Conservation (phyloP, 2,329 filamentous ascomycete species). For the Colletotrichum salicis region DNA sequence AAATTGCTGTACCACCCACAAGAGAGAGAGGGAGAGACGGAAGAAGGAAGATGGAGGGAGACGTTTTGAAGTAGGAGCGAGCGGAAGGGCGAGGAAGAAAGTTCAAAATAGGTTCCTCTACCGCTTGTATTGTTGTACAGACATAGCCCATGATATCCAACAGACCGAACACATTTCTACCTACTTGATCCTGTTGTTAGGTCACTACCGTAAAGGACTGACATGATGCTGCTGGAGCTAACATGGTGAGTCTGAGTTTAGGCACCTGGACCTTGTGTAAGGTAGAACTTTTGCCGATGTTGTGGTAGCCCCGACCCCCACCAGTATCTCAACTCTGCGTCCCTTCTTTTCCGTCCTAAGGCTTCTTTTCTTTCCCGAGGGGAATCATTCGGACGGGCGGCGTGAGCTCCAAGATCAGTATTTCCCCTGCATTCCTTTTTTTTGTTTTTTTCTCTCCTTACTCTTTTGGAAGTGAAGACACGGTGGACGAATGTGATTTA, state of each 20-base stretch:
- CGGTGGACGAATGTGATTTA: not conserved
- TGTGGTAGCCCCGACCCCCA: no score
- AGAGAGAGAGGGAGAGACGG: not conserved
- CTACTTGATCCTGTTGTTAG: not conserved
- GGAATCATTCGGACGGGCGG: no score
- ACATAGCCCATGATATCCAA: constrained; percentile 35
- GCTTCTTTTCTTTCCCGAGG: no score
- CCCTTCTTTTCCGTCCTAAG: no score
- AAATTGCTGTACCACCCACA: constrained; percentile 13
- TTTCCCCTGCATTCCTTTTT: no score
- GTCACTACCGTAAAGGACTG: not conserved
- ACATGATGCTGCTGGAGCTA: not conserved
- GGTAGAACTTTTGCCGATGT: no score
- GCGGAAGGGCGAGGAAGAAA: not conserved
- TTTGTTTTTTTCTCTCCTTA: no score
- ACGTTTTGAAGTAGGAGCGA: constrained; percentile 20
- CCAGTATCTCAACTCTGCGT: no score
- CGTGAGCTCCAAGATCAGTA: no score
- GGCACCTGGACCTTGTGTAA: no score
- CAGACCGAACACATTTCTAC: constrained; percentile 27
- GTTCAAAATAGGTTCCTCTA: constrained; percentile 17
- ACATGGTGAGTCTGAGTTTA: no score
- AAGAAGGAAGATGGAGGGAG: constrained; percentile 1
- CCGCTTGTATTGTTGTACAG: constrained; percentile 23
- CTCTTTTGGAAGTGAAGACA: no score